Percentiles rank a stretch among this genome's conserved stretches.
Evolutionary conservation across 2,329 filamentous ascomycete species (phyloP).

Genomic region (Acrodontium crateriforme): DNA sequence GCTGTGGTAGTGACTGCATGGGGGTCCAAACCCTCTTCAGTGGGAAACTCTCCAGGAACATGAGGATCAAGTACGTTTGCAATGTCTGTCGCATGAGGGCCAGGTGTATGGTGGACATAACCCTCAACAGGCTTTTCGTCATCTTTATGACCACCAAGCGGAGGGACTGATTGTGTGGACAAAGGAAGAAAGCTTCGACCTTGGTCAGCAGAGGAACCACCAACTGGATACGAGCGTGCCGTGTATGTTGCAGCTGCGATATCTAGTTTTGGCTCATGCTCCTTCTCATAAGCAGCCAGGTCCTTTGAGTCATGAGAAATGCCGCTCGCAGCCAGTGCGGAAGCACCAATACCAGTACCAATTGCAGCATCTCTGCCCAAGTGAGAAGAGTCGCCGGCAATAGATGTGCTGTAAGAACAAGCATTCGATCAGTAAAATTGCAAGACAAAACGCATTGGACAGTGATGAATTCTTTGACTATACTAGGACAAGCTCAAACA

Average conservation of each 20-base stretch:
- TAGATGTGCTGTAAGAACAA: too few species aligned
- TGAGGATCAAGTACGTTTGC: slow-evolving; percentile 22
- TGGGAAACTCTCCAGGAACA: slow-evolving; percentile 20
- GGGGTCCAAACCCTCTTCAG: slow-evolving; percentile 10
- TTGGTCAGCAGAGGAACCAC: slow-evolving; percentile 3
- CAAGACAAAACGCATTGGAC: too few species aligned
- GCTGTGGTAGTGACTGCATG: slow-evolving; percentile 3
- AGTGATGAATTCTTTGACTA: too few species aligned
- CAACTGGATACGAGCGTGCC: slow-evolving; percentile 12
- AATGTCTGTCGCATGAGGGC: slow-evolving; percentile 14
- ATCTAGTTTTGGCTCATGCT: slow-evolving; percentile 8
- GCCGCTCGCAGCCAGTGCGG: background rate
- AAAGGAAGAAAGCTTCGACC: background rate
- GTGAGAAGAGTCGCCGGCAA: slow-evolving; percentile 1
- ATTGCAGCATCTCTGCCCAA: slow-evolving; percentile 7
- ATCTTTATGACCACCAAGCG: slow-evolving; percentile 3
- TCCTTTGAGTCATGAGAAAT: slow-evolving; percentile 1
- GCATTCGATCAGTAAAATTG: too few species aligned
- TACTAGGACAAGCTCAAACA: too few species aligned
- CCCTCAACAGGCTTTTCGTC: slow-evolving; percentile 6
- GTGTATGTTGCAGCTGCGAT: slow-evolving; percentile 15
- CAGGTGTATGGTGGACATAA: slow-evolving; percentile 8
- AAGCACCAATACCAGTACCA: slow-evolving; percentile 13
- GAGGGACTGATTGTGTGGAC: too few species aligned
- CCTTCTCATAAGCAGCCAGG: slow-evolving; percentile 1